Evolutionary conservation across 257 asterid species (phyloP).

Genomic region (Agastache rugosa): DNA sequence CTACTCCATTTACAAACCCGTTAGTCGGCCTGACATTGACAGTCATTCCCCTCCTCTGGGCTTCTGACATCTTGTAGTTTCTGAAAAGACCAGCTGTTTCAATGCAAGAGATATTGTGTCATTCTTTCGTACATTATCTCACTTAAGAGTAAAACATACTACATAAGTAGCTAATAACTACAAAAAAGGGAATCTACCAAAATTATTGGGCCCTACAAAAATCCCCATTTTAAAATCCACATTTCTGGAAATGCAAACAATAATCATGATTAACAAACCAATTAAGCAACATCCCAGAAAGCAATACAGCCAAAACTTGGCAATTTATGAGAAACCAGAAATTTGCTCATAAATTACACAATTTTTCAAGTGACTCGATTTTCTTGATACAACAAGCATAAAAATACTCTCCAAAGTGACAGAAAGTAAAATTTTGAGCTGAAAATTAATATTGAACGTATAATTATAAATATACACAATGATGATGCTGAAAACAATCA

Average conservation of each 20-base stretch:
- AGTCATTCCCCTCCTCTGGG: slow-evolving; percentile 69
- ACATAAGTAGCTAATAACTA: slow-evolving; percentile 14
- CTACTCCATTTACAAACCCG: slow-evolving; percentile 60
- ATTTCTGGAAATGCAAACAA: slow-evolving; percentile 25
- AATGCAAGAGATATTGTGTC: neutral
- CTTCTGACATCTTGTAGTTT: slow-evolving; percentile 79
- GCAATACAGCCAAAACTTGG: slow-evolving; percentile 16
- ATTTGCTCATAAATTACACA: slow-evolving; percentile 25
- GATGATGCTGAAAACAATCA: slow-evolving; percentile 28
- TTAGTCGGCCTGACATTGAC: slow-evolving; percentile 46
- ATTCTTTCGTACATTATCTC: slow-evolving; percentile 7
- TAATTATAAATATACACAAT: neutral
- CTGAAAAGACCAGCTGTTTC: slow-evolving; percentile 47
- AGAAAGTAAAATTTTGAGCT: slow-evolving; percentile 19
- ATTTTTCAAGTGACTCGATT: slow-evolving; percentile 23
- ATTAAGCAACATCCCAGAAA: slow-evolving; percentile 12
- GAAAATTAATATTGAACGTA: neutral
- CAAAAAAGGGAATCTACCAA: slow-evolving; percentile 15
- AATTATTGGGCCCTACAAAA: neutral
- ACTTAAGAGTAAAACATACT: slow-evolving; percentile 14
- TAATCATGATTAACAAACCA: slow-evolving; percentile 14
- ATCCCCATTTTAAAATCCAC: neutral
- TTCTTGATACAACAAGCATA: slow-evolving; percentile 7
- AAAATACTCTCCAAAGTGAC: slow-evolving; percentile 17
- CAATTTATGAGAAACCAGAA: slow-evolving; percentile 7